A percentile compares a stretch with the other conserved stretches of the same genome.
Evolutionary conservation across 2,329 filamentous ascomycete genomes (phyloP).

Genomic region (Zarea fungicola): DNA sequence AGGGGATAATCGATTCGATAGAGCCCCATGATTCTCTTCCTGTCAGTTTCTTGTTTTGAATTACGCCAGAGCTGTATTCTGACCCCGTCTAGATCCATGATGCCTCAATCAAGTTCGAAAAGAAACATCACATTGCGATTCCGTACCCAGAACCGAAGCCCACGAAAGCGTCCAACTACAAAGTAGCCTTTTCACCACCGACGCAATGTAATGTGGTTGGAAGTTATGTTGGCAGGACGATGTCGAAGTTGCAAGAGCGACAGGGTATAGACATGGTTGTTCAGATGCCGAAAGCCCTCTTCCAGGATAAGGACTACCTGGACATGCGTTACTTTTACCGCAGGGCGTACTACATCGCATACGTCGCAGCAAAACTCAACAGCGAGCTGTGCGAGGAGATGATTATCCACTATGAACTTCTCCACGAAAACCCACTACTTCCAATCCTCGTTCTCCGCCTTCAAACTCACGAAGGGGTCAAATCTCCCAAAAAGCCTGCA

Average conservation of each 20-base stretch:
- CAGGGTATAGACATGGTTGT: constrained; percentile 76
- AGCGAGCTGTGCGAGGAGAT: constrained; percentile 48
- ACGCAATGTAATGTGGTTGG: constrained; percentile 80
- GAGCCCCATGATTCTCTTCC: constrained; percentile 43
- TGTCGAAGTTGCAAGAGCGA: constrained; percentile 56
- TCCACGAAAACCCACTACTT: constrained; percentile 70
- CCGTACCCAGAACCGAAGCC: constrained; percentile 83
- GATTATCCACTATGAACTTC: constrained; percentile 56
- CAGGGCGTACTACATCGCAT: constrained; percentile 83
- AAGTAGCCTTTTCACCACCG: constrained; percentile 72
- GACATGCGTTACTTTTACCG: constrained; percentile 95
- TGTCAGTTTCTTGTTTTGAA: constrained; percentile 32
- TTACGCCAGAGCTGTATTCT: constrained; percentile 1
- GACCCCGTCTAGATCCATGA: constrained; percentile 54
- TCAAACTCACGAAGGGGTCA: constrained; percentile 17
- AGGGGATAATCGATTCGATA: constrained; percentile 47
- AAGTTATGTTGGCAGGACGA: constrained; percentile 74
- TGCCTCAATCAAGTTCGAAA: constrained; percentile 62
- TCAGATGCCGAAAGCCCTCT: constrained; percentile 72
- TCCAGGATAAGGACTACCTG: constrained; percentile 92
- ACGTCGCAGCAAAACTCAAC: constrained; percentile 66
- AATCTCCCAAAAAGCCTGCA: constrained; percentile 21
- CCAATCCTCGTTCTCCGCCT: constrained; percentile 54
- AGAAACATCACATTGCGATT: constrained; percentile 62
- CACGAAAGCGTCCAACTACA: constrained; percentile 71